phyloP scores from a whole-genome alignment of 352 stramenopile species.

The Phytophthora sp. region DNA sequence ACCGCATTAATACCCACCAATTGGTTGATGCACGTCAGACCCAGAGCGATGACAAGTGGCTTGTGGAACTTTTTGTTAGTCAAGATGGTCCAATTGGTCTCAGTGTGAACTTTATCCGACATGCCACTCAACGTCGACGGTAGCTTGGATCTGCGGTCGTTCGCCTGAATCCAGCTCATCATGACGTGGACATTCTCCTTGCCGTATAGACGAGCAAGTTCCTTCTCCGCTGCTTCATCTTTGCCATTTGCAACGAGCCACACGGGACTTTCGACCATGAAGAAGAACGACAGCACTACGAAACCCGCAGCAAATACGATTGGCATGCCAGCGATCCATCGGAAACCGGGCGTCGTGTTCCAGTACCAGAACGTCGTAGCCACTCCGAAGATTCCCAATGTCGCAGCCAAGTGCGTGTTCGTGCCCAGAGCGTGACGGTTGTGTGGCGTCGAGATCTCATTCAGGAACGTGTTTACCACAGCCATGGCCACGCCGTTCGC shows the following conservation, averaged over 20 bases:
- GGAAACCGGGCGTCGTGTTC: slow-evolving; percentile 51
- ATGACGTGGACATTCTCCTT: slow-evolving; percentile 39
- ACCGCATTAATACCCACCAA: slow-evolving; percentile 70
- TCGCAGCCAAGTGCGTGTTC: slow-evolving; percentile 50
- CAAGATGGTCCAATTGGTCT: slow-evolving; percentile 30
- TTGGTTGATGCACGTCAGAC: slow-evolving; percentile 55
- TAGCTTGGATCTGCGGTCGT: slow-evolving; percentile 31
- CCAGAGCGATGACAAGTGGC: slow-evolving; percentile 49
- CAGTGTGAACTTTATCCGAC: slow-evolving; percentile 10
- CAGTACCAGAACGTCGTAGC: slow-evolving; percentile 59
- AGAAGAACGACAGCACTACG: slow-evolving; percentile 35
- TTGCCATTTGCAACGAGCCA: slow-evolving; percentile 49
- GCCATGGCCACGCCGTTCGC: slow-evolving; percentile 46
- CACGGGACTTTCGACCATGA: slow-evolving; percentile 54
- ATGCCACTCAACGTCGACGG: slow-evolving; percentile 25
- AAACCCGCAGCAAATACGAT: slow-evolving; percentile 37
- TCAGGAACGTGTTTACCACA: slow-evolving; percentile 49
- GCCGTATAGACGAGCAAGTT: slow-evolving; percentile 38
- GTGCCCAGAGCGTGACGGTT: slow-evolving; percentile 44
- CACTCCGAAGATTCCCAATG: slow-evolving; percentile 51
- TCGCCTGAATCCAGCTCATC: slow-evolving; percentile 41
- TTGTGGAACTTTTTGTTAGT: slow-evolving; percentile 37
- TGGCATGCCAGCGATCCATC: slow-evolving; percentile 53
- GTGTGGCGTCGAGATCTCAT: slow-evolving; percentile 52
- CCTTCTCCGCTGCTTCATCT: slow-evolving; percentile 32